Evolutionary conservation across 352 stramenopile genomes (phyloP).

Genomic region (Pythium rhizo-oryzae): DNA sequence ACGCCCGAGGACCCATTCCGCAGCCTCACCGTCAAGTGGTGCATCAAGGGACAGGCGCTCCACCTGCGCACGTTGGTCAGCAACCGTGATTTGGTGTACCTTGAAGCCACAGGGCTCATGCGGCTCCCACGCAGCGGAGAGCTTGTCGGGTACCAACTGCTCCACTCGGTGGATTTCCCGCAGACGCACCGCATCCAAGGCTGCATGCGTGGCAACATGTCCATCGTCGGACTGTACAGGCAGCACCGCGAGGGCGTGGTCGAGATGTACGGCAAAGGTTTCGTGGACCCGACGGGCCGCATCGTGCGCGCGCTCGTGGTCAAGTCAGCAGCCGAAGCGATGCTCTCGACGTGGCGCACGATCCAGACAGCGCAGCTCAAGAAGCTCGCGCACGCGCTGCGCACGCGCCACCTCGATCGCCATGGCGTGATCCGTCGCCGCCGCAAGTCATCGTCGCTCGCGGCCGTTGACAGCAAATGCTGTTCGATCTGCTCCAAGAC

Average conservation of each 20-base stretch:
- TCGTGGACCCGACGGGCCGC: constrained; percentile 41
- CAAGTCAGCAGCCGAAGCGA: constrained; percentile 40
- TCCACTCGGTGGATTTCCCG: constrained; percentile 59
- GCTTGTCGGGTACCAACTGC: constrained; percentile 58
- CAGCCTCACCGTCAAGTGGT: constrained; percentile 57
- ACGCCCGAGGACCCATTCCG: constrained; percentile 45
- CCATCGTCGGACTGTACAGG: constrained; percentile 47
- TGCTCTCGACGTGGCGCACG: constrained; percentile 43
- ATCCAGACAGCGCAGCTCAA: constrained; percentile 48
- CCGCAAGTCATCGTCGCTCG: background rate
- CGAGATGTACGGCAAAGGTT: constrained; percentile 42
- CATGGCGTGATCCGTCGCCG: no score
- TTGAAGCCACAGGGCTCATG: constrained; percentile 53
- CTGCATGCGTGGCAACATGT: constrained; percentile 49
- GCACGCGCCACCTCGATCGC: constrained; percentile 2
- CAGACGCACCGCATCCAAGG: constrained; percentile 33
- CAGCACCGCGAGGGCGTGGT: constrained; percentile 46
- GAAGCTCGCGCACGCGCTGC: constrained; percentile 40
- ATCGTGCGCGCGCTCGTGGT: constrained; percentile 44
- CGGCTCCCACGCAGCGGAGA: constrained; percentile 43
- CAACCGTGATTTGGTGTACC: constrained; percentile 56
- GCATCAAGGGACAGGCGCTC: constrained; percentile 43
- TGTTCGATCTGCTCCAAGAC: constrained; percentile 23
- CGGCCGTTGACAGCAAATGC: constrained; percentile 10
- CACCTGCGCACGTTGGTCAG: constrained; percentile 44